Evolutionary conservation across 345 rosid genomes (phyloP).

Genomic region (Salix udensis): DNA sequence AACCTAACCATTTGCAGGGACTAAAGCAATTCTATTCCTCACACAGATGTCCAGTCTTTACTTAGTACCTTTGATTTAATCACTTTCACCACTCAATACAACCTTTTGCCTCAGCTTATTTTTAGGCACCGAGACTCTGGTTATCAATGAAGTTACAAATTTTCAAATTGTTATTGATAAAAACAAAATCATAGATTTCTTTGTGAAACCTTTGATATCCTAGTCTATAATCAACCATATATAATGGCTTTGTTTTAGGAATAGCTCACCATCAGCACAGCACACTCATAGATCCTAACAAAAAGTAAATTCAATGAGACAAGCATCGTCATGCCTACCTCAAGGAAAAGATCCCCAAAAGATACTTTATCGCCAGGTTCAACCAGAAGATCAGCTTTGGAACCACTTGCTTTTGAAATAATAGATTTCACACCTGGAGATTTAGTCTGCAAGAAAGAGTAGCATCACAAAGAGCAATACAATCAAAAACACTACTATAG

Average conservation of each 20-base stretch:
- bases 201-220: too few relatives aligned
- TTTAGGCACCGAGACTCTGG: too few relatives aligned
- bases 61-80: too few relatives aligned
- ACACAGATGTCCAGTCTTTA: too few relatives aligned
- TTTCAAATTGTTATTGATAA: too few relatives aligned
- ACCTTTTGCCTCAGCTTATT: too few relatives aligned
- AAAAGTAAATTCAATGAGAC: background rate
- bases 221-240: too few relatives aligned
- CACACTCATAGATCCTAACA: background rate
- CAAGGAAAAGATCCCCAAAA: constrained; percentile 66
- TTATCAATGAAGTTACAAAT: too few relatives aligned
- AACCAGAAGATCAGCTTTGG: constrained; percentile 73
- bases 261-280: background rate
- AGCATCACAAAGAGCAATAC: background rate
- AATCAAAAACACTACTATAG: background rate
- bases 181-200: too few relatives aligned
- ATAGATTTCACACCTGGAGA: constrained; percentile 60
- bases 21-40: too few relatives aligned
- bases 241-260: background rate
- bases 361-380: constrained; percentile 63
- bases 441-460: constrained; percentile 43
- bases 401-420: constrained; percentile 73
- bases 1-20: too few relatives aligned
- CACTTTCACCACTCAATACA: too few relatives aligned
- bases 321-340: constrained; percentile 36